Evolutionary conservation across 306 rosid genomes (phyloP), one percentile per base, ranked within the genome.

Genomic region (Abrus pulchellus): DNA sequence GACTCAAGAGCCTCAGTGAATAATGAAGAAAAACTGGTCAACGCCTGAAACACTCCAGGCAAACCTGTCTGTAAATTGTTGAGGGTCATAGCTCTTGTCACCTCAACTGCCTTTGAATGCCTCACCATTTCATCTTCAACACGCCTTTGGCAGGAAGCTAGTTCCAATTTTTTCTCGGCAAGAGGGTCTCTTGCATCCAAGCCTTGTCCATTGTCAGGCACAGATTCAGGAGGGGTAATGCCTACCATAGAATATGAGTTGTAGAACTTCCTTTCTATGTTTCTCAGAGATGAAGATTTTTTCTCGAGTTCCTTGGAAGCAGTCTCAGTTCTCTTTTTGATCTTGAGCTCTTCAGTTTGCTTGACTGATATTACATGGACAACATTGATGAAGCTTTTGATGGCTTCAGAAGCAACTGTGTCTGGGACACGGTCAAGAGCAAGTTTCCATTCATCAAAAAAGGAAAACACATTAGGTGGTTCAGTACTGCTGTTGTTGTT

Each of bases 351-450:
- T 74, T 92, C 97, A 6, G 80, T 84, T 82, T 96, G 99, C 79
- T 93, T 92, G 12, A 6, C 80, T 30, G 91, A 85, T 80, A 96
- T 96, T n/a, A 83, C 97, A 47, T 89, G 97, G 71, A 93, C 94
- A 9, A 93, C 93, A n/a, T 92, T 93, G 91, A 92, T 84, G 74
- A 96, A 93, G 86, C 99, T 93, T 80, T 96, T 96, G 92, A 96
- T 92, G 57, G 99, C 98, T 85, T 88, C 97, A 0, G 98, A 90
- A 13, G 97, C 97, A 10, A 96, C 98, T 0, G 97, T 92, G 87
- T 93, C 99, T 0, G 99, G 99, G 60, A 96, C 99, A 30, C 97
- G 98, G 69, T 93, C 99, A 11, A 96, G 98, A 32, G 97, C 97
- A 13, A 88, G 98, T 90, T 96, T 92, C 99, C 99, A 96, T 89